These are phyloP conservation scores for Vaccinium vitisidaea DNA, from an alignment of 148 eudicot genomes.

Conservation along the genomic window DNA sequence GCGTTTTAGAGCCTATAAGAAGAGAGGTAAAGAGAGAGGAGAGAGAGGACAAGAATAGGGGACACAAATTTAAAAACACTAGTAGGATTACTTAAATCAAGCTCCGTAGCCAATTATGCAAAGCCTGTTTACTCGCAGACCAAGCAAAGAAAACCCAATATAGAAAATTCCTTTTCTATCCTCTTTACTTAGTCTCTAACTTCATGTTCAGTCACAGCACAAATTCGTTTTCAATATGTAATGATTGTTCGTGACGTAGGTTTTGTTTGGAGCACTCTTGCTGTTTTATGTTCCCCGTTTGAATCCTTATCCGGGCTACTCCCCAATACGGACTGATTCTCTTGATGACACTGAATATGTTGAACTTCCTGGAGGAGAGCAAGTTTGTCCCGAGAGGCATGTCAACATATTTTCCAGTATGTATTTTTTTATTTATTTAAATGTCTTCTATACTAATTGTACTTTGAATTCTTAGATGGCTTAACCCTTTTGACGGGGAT, in stretches of 20 bases:
- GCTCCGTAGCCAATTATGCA: background rate
- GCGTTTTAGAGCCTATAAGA: background rate
- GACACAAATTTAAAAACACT: background rate
- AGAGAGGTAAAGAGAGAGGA: background rate
- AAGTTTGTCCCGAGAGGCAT: constrained; percentile 82
- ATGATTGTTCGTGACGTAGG: constrained; percentile 42
- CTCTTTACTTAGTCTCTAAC: background rate
- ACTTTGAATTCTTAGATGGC: background rate
- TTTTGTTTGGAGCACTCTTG: constrained; percentile 70
- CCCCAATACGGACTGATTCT: constrained; percentile 53
- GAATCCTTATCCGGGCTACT: constrained; percentile 92
- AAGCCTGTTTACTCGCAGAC: background rate
- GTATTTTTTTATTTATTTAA: constrained; percentile 19
- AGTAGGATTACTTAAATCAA: background rate
- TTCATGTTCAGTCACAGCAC: background rate
- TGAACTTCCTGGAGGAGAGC: constrained; percentile 90
- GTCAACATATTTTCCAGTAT: constrained; percentile 75
- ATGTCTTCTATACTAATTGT: background rate
- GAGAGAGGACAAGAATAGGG: background rate
- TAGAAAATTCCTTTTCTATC: background rate
- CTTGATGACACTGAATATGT: constrained; percentile 65
- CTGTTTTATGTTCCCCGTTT: constrained; percentile 64
- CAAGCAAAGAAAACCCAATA: background rate
- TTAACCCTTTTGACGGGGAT: background rate
- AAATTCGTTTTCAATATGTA: background rate